Evolutionary conservation across 2,329 filamentous ascomycete genomes (phyloP).

Genomic region (Ceratocystis lukuohia): DNA sequence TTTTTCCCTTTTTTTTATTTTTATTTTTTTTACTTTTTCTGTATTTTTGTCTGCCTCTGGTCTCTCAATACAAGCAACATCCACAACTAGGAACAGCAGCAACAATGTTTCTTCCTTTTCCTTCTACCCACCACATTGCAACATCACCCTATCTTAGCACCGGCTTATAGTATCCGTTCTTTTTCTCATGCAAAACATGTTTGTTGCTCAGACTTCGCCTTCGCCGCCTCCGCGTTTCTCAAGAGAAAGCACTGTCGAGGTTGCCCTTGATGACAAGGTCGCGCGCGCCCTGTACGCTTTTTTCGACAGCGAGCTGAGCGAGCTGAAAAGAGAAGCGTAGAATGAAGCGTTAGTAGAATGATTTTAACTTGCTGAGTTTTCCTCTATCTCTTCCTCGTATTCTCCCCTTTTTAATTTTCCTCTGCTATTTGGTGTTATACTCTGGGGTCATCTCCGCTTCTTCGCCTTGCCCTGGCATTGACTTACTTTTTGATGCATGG

Average conservation of each 20-base stretch:
- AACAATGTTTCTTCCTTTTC: neutral
- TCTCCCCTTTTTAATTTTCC: neutral
- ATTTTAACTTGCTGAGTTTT: neutral
- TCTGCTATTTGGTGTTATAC: neutral
- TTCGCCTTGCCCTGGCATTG: neutral
- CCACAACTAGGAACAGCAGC: too few species aligned
- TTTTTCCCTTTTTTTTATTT: neutral
- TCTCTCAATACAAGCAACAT: neutral
- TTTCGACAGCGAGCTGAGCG: neutral
- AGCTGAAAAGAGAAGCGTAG: neutral
- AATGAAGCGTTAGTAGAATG: neutral
- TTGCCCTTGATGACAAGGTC: neutral
- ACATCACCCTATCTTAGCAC: neutral
- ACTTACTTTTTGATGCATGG: conserved; percentile 22
- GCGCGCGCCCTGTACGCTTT: neutral
- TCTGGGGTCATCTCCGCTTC: neutral
- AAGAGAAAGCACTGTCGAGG: neutral
- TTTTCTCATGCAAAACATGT: conserved; percentile 4
- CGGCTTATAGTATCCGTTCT: neutral
- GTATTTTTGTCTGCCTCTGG: neutral
- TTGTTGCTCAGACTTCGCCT: conserved; percentile 1
- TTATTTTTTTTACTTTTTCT: neutral
- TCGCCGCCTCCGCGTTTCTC: conserved; percentile 5
- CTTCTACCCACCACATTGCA: neutral
- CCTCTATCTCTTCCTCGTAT: neutral